Conservation (phyloP, 2,329 filamentous ascomycete genomes). For the Myriangium duriaei region DNA sequence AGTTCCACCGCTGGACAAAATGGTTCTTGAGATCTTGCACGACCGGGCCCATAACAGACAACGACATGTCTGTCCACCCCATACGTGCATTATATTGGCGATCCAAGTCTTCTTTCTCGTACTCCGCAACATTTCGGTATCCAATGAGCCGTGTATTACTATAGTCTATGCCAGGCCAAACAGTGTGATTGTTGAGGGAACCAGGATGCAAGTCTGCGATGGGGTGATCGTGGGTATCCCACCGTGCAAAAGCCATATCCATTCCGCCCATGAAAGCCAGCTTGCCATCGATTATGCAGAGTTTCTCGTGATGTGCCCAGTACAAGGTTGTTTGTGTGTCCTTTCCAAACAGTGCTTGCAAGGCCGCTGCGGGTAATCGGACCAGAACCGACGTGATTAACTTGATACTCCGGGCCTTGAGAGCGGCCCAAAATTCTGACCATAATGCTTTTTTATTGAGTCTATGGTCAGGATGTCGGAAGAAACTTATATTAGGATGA, state of each 20-base stretch:
- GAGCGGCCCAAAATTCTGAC: conserved; percentile 43
- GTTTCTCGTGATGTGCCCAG: conserved; percentile 91
- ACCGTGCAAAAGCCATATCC: conserved; percentile 75
- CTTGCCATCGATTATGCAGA: conserved; percentile 67
- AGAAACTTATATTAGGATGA: conserved; percentile 76
- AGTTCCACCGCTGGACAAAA: conserved; percentile 85
- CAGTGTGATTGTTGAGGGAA: conserved; percentile 57
- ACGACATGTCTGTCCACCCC: conserved; percentile 82
- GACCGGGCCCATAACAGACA: conserved; percentile 63
- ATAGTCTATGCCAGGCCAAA: conserved; percentile 86
- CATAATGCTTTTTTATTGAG: conserved; percentile 58
- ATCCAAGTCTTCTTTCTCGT: conserved; percentile 77
- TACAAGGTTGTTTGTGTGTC: conserved; percentile 71
- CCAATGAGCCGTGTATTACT: conserved; percentile 80
- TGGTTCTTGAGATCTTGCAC: conserved; percentile 64
- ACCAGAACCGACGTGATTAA: conserved; percentile 44
- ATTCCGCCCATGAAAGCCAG: conserved; percentile 84
- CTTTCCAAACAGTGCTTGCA: conserved; percentile 66
- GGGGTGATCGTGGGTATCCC: conserved; percentile 71
- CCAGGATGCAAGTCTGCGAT: conserved; percentile 75
- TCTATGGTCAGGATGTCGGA: conserved; percentile 79
- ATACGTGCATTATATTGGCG: conserved; percentile 59
- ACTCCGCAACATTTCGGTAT: conserved; percentile 64
- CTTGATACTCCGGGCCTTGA: conserved; percentile 44
- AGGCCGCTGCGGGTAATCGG: conserved; percentile 56